phyloP scores from a whole-genome alignment of 2,329 filamentous ascomycete species.

The Sporothrix globosa region DNA sequence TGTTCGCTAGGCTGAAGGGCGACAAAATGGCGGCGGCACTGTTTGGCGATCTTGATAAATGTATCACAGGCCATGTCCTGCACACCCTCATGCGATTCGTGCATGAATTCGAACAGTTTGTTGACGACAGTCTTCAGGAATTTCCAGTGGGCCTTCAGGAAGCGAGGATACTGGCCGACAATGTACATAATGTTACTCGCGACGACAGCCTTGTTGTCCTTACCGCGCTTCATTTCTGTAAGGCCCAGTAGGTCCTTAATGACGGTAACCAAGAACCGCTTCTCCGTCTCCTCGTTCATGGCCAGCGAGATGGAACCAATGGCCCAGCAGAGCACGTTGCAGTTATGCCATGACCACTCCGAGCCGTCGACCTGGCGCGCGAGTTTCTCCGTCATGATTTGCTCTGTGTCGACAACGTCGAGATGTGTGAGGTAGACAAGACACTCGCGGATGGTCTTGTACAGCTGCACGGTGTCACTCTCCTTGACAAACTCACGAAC shows the following conservation, averaged over 20 bases:
- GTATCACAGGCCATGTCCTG: slow-evolving; percentile 99
- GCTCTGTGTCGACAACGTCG: slow-evolving; percentile 95
- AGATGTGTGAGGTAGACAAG: slow-evolving; percentile 96
- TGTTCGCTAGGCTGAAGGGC: slow-evolving; percentile 90
- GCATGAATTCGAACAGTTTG: slow-evolving; percentile 99
- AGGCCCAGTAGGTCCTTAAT: slow-evolving; percentile 97
- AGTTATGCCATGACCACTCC: slow-evolving; percentile 99
- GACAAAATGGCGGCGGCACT: slow-evolving; percentile 96
- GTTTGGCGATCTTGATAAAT: slow-evolving; percentile 99
- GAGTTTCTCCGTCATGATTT: slow-evolving; percentile 99
- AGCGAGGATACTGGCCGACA: slow-evolving; percentile 96
- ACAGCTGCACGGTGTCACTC: slow-evolving; percentile 97
- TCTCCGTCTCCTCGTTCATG: slow-evolving; percentile 99
- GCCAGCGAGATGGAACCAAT: slow-evolving; percentile 98
- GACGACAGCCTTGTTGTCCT: slow-evolving; percentile 99
- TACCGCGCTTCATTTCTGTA: slow-evolving; percentile 98
- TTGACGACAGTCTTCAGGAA: slow-evolving; percentile 99
- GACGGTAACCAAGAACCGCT: slow-evolving; percentile 95
- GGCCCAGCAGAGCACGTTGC: slow-evolving; percentile 99
- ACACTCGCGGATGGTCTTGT: slow-evolving; percentile 98
- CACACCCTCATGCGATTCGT: slow-evolving; percentile 97
- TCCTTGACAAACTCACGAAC: slow-evolving; percentile 99
- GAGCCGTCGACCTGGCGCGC: slow-evolving; percentile 90
- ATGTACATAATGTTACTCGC: slow-evolving; percentile 99
- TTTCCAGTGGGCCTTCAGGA: slow-evolving; percentile 99